Evolutionary conservation across 225 moss, liverwort and hornwort species (phyloP).

Genomic region (Marchantia paleacea): DNA sequence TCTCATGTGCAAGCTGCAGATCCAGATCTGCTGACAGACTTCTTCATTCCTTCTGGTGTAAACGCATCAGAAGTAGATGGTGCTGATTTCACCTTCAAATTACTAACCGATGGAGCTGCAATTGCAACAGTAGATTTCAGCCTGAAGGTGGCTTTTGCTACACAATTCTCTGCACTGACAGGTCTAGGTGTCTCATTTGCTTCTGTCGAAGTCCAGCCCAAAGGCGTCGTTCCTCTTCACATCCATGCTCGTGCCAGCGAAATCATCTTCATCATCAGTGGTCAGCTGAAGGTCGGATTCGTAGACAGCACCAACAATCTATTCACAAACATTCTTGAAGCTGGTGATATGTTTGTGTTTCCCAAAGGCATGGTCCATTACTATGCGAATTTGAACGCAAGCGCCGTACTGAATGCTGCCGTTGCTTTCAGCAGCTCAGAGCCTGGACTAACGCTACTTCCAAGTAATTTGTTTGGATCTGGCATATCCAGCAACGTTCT

Average conservation of each 20-base stretch:
- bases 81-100: neutral
- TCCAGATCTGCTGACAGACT: neutral
- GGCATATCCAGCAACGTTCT: neutral
- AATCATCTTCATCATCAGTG: constrained; percentile 13
- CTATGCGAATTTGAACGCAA: neutral
- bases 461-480: neutral
- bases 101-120: neutral
- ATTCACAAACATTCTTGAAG: neutral
- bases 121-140: neutral
- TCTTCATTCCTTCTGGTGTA: neutral
- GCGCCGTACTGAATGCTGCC: neutral
- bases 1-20: neutral
- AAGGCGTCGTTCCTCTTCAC: neutral
- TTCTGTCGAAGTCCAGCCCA: neutral
- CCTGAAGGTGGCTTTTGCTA: neutral
- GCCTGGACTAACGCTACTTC: neutral
- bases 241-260: constrained; percentile 10
- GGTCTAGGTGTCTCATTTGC: neutral
- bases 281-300: neutral
- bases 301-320: constrained; percentile 8
- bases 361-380: neutral
- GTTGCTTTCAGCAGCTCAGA: neutral
- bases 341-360: constrained; percentile 20
- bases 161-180: neutral
- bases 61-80: neutral